Conservation (phyloP, 768 basidiomycete species). For the Clavaria fumosa region DNA sequence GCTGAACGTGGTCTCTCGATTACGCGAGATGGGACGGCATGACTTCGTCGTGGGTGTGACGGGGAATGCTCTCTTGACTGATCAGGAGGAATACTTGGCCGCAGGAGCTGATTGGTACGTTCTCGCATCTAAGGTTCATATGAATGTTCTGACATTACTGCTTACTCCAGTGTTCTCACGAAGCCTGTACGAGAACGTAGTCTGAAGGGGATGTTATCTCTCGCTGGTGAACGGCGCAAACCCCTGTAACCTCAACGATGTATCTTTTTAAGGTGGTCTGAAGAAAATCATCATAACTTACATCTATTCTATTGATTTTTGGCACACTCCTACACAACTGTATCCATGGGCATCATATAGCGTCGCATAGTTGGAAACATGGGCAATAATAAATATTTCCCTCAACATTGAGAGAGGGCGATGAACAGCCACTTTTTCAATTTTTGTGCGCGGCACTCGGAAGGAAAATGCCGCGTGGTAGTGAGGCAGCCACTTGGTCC, state of each 20-base stretch:
- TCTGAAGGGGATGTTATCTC: slow-evolving; percentile 16
- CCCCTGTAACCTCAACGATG: not conserved
- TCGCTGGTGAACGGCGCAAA: slow-evolving; percentile 13
- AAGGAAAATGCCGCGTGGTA: too few relatives aligned
- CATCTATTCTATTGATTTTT: too few relatives aligned
- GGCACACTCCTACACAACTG: too few relatives aligned
- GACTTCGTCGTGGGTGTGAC: slow-evolving; percentile 81
- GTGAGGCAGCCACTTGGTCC: too few relatives aligned
- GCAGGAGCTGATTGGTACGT: slow-evolving; percentile 43
- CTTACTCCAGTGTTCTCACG: slow-evolving; percentile 39
- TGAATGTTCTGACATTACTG: not conserved
- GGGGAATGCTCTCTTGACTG: slow-evolving; percentile 38
- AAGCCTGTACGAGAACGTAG: slow-evolving; percentile 44
- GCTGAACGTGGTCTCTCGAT: slow-evolving; percentile 43
- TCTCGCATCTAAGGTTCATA: not conserved
- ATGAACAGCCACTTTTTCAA: not conserved
- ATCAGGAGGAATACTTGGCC: slow-evolving; percentile 31
- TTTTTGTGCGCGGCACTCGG: too few relatives aligned
- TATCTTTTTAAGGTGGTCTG: too few relatives aligned
- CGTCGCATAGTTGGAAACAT: too few relatives aligned
- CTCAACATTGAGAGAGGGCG: not conserved
- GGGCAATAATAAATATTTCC: too few relatives aligned
- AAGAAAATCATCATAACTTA: too few relatives aligned
- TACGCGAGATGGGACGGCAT: slow-evolving; percentile 45
- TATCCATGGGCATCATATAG: too few relatives aligned